These are phyloP conservation scores for Penstemon eatonii DNA, from an alignment of 257 asterid genomes.

Conservation along the genomic window DNA sequence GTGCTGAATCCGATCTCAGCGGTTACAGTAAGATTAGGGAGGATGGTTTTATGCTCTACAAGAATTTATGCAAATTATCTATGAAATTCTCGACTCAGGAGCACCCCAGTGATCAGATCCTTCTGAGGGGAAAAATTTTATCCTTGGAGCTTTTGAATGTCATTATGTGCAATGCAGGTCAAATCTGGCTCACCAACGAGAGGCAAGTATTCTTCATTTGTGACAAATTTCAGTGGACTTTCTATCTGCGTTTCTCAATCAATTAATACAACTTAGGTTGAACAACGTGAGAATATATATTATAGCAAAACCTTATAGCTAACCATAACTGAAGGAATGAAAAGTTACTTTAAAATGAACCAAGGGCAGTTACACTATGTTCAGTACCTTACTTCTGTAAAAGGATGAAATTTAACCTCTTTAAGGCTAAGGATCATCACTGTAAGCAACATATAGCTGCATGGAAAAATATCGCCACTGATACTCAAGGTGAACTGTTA, in stretches of 20 bases:
- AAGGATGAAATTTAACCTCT: constrained; percentile 5
- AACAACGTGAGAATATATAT: constrained; percentile 7
- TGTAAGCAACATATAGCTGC: background rate
- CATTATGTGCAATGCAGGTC: constrained; percentile 85
- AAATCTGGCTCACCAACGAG: constrained; percentile 84
- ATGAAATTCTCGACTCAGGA: constrained; percentile 94
- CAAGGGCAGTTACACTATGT: background rate
- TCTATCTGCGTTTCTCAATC: constrained; percentile 17
- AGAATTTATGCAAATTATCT: constrained; percentile 93
- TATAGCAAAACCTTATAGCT: constrained; percentile 14
- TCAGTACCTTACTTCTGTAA: constrained; percentile 9
- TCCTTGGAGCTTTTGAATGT: constrained; percentile 96
- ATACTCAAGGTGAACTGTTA: constrained; percentile 9
- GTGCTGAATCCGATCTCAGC: constrained; percentile 39
- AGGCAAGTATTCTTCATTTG: constrained; percentile 54
- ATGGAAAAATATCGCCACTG: constrained; percentile 3
- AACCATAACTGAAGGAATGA: background rate
- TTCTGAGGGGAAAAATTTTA: constrained; percentile 84
- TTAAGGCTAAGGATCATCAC: constrained; percentile 1
- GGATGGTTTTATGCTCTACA: constrained; percentile 87
- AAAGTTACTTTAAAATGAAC: background rate
- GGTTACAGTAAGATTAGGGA: constrained; percentile 77
- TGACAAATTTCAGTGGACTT: constrained; percentile 22
- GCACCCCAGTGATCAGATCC: constrained; percentile 86
- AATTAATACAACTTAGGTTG: constrained; percentile 5